These are phyloP conservation scores for Leptomonas pyrrhocoris DNA, from an alignment of 208 protist genomes.

Conservation along the genomic window DNA sequence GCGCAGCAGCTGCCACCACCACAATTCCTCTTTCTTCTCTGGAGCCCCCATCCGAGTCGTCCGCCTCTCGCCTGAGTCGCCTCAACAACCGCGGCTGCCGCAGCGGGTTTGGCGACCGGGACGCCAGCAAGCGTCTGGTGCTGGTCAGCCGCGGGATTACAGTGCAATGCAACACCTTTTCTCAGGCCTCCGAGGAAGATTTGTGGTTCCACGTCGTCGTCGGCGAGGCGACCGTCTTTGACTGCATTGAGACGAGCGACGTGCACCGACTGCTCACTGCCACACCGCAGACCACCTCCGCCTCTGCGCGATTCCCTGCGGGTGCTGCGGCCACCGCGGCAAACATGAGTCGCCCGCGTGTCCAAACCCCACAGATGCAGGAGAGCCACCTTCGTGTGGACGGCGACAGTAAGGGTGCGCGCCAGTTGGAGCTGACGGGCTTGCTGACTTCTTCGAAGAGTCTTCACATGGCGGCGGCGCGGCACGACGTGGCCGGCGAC, in stretches of 20 bases:
- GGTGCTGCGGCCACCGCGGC: too few species aligned
- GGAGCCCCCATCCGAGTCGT: conserved; percentile 21
- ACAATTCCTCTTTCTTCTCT: not conserved
- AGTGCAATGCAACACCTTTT: conserved; percentile 53
- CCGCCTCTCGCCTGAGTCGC: conserved; percentile 23
- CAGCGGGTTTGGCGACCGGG: conserved; percentile 45
- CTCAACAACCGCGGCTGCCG: conserved; percentile 25
- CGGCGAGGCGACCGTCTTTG: conserved; percentile 50
- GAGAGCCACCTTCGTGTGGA: not conserved
- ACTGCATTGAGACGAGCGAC: conserved; percentile 63
- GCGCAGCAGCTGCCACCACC: not conserved
- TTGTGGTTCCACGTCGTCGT: conserved; percentile 51
- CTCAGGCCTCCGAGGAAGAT: conserved; percentile 42
- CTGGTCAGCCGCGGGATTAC: conserved; percentile 48
- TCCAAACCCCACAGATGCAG: too few species aligned
- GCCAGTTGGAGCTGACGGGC: conserved; percentile 34
- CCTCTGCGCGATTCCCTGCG: too few species aligned
- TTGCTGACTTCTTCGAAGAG: conserved; percentile 34
- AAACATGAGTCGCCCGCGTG: too few species aligned
- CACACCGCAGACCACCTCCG: conserved; percentile 27
- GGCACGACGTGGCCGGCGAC: conserved; percentile 14
- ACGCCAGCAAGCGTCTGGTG: conserved; percentile 56
- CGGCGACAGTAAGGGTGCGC: not conserved
- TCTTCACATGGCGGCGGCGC: conserved; percentile 13
- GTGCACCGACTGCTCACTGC: conserved; percentile 55